phyloP scores from a whole-genome alignment of 192 early-diverging fungal genomes.

The Linnemannia hyalina region DNA sequence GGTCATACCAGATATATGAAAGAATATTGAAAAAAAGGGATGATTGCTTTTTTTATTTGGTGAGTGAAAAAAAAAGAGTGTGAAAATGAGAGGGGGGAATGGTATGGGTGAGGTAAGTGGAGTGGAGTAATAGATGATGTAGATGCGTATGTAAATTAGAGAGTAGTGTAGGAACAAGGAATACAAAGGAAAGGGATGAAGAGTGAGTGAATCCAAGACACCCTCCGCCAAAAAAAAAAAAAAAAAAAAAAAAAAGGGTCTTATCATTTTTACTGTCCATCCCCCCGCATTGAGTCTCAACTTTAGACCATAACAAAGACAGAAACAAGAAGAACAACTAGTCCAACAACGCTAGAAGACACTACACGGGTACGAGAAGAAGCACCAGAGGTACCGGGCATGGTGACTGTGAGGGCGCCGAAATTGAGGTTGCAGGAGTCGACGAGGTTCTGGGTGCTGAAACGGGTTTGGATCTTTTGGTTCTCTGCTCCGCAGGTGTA shows the following conservation, averaged over 20 bases:
- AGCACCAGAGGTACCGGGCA: not conserved
- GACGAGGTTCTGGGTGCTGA: conserved; percentile 9
- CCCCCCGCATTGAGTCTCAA: not conserved
- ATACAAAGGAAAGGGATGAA: not conserved
- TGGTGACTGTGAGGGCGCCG: conserved; percentile 3
- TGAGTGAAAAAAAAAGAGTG: too few species aligned
- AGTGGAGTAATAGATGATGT: too few species aligned
- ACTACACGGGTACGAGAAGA: not conserved
- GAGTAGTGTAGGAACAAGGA: not conserved
- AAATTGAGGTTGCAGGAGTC: conserved; percentile 16
- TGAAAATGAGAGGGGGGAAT: too few species aligned
- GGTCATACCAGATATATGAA: not conserved
- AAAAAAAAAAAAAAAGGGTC: conserved; percentile 2
- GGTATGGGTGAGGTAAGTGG: too few species aligned
- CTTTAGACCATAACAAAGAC: not conserved
- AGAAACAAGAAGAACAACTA: not conserved
- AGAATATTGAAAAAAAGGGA: too few species aligned
- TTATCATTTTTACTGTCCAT: too few species aligned
- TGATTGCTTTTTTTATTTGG: too few species aligned
- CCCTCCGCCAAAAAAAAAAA: too few species aligned
- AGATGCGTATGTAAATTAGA: too few species aligned
- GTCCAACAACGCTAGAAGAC: not conserved
- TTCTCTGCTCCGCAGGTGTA: conserved; percentile 10
- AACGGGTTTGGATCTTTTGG: not conserved
- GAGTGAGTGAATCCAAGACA: not conserved